phyloP scores from a whole-genome alignment of 495 filamentous ascomycete species.

The Lichenothelia convexa region DNA sequence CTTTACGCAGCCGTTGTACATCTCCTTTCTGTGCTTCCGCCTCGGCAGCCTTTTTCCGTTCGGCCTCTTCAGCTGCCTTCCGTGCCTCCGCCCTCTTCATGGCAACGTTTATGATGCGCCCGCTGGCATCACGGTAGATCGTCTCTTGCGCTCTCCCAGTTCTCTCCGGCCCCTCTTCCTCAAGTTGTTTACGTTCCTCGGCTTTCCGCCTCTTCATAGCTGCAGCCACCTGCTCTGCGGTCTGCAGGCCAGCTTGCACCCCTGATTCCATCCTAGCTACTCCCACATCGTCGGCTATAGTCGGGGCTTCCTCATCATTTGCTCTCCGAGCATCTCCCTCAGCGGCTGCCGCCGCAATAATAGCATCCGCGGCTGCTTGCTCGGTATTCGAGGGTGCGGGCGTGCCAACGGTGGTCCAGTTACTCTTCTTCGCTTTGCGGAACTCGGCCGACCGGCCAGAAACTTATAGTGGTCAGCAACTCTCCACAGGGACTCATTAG shows the following conservation, averaged over 20 bases:
- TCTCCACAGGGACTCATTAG: no score
- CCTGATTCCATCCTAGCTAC: constrained; percentile 61
- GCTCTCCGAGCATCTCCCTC: constrained; percentile 32
- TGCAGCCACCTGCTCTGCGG: constrained; percentile 55
- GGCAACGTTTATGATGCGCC: constrained; percentile 73
- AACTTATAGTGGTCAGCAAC: not conserved
- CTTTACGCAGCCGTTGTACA: constrained; percentile 48
- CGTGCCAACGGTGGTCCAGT: constrained; percentile 55
- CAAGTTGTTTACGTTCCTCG: constrained; percentile 29
- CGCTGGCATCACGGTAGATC: constrained; percentile 84
- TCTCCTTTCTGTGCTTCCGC: constrained; percentile 59
- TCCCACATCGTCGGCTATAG: constrained; percentile 19
- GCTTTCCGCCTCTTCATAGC: constrained; percentile 39
- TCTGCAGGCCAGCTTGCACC: constrained; percentile 71
- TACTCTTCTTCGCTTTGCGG: constrained; percentile 54
- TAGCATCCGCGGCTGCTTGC: constrained; percentile 59
- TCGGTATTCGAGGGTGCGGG: constrained; percentile 30
- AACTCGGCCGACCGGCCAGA: constrained; percentile 37
- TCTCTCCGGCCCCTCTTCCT: constrained; percentile 24
- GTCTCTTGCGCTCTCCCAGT: constrained; percentile 44
- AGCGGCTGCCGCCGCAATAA: constrained; percentile 55
- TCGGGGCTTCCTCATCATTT: constrained; percentile 24
- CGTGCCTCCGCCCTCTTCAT: constrained; percentile 79
- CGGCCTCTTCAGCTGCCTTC: constrained; percentile 47
- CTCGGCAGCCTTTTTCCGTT: constrained; percentile 40